Evolutionary conservation across 2,329 filamentous ascomycete genomes (phyloP), one percentile per base, ranked within the genome.

Genomic region (Didymellaceae sp.): DNA sequence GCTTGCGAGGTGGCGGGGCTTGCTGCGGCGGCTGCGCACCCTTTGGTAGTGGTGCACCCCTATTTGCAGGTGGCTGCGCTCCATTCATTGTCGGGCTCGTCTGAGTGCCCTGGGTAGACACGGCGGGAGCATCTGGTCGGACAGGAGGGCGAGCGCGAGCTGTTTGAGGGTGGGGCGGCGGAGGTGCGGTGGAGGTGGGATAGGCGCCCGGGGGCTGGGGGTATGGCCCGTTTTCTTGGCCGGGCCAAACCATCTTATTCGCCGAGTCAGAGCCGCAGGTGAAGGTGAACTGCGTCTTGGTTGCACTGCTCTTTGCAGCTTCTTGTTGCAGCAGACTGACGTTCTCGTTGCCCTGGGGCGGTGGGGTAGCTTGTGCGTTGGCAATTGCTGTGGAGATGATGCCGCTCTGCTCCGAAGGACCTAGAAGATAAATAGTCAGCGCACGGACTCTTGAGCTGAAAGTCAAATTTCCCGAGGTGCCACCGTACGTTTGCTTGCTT

Each of bases 371-470:
- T 62, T 74, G 66, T 21, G 91, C 91, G 68, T 91, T 95, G 54
- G 92, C 91, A 66, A 96, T 97, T 37, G 93, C 92, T 61, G 84
- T 88, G 20, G 91, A 95, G 58, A 97, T 97, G 68, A 97, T 96
- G 46, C 92, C 91, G 75, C 88, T 85, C 63, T 83, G 83, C 62
- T 75, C 65, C 46, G 70, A 63, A 50, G 63, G 61, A 49, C 65
- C 70, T 73, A 66, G 48, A 65, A 65, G 63, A 67, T 59, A 65
- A 62, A 68, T 57, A 63, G 70, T 74, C 56, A 74, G 69, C 66
- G 63, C 62, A 70, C 65, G 66, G 62, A 71, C 68, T 57, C 45
- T 52, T 46, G 25, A 14, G 37, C 37, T 59, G 48, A 45, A 55
- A 52, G 46, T 52, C 42, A 39, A 59, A 62, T 59, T 58, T 63